A percentile compares a stretch with the other conserved stretches of the same genome.
These are phyloP conservation scores for Acrocalymma vagum DNA, from an alignment of 2,329 filamentous ascomycete species.

Conservation along the genomic window DNA sequence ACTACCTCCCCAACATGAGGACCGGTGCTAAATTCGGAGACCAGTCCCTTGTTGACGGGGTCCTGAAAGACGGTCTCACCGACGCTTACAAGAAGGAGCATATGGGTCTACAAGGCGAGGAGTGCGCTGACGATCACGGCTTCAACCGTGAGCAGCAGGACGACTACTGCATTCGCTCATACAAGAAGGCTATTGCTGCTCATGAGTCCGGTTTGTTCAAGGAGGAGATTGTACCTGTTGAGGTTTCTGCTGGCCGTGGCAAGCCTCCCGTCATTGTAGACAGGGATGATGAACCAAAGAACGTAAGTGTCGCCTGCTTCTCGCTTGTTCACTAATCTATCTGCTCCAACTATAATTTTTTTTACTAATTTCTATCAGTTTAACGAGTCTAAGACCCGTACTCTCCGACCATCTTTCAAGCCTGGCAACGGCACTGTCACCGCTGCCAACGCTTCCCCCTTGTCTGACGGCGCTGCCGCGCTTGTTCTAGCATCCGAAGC, in stretches of 20 bases:
- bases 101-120: slow-evolving; percentile 93
- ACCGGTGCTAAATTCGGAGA: slow-evolving; percentile 93
- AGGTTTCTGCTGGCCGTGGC: slow-evolving; percentile 86
- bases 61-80: slow-evolving; percentile 92
- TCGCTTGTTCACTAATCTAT: slow-evolving; percentile 14
- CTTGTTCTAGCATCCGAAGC: slow-evolving; percentile 93
- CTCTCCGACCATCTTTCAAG: slow-evolving; percentile 78
- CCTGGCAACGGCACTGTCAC: slow-evolving; percentile 89
- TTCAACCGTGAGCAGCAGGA: slow-evolving; percentile 89
- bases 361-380: slow-evolving; percentile 47
- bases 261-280: slow-evolving; percentile 85
- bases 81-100: slow-evolving; percentile 96
- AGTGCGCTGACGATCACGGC: slow-evolving; percentile 85
- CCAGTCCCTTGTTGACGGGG: slow-evolving; percentile 85
- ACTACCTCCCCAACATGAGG: slow-evolving; percentile 91
- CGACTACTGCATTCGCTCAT: slow-evolving; percentile 92
- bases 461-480: slow-evolving; percentile 94
- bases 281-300: slow-evolving; percentile 95
- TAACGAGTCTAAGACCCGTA: slow-evolving; percentile 60
- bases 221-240: slow-evolving; percentile 87
- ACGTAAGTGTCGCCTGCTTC: slow-evolving; percentile 60
- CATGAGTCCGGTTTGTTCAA: slow-evolving; percentile 83
- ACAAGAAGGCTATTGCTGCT: slow-evolving; percentile 91
- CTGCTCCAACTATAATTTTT: too few relatives aligned
- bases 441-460: slow-evolving; percentile 92